Percentiles rank a stretch among this genome's conserved stretches.
Evolutionary conservation across 2,329 filamentous ascomycete species (phyloP).

Genomic region (Aspergillus sp.): DNA sequence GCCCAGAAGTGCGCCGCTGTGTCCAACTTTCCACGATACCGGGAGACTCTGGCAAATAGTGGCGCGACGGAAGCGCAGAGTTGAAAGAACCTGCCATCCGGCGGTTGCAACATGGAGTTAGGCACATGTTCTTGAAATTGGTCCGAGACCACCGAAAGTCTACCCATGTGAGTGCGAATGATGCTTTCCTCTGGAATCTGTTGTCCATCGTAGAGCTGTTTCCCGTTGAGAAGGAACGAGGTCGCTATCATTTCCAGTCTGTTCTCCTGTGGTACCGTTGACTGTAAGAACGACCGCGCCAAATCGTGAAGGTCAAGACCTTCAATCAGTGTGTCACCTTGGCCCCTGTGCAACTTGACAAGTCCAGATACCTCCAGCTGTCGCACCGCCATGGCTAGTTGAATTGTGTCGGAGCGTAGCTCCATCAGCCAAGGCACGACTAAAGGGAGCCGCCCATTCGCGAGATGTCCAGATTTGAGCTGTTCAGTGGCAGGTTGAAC

Average conservation of each 20-base stretch:
- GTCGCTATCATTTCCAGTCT: background rate
- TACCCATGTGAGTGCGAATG: background rate
- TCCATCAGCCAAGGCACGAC: background rate
- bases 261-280: background rate
- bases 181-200: background rate
- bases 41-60: background rate
- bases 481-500: background rate
- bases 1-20: background rate
- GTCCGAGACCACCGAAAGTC: background rate
- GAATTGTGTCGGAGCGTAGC: background rate
- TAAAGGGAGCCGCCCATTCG: background rate
- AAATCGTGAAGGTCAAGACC: background rate
- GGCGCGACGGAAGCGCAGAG: background rate
- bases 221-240: background rate
- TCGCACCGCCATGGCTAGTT: background rate
- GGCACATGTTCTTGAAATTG: background rate
- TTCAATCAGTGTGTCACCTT: background rate
- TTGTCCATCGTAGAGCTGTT: background rate
- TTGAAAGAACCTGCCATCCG: background rate
- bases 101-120: background rate
- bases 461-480: rapidly evolving
- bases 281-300: background rate
- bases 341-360: background rate
- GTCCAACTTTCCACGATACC: background rate
- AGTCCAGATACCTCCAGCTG: background rate